Conservation (phyloP, 768 basidiomycete genomes). For the Kockovaella imperatae region DNA sequence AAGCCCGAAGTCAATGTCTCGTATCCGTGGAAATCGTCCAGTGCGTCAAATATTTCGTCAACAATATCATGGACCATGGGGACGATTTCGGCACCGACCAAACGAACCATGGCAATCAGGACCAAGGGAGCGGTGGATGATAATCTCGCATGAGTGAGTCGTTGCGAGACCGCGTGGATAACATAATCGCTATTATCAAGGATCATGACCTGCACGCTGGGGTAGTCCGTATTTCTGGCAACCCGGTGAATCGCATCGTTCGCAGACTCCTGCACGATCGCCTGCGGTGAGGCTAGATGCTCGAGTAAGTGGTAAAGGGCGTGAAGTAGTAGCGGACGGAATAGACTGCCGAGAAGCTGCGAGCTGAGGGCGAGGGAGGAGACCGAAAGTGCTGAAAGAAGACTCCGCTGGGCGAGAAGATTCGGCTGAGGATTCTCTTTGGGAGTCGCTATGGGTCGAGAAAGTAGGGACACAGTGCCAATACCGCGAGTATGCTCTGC, state of each 20-base stretch:
- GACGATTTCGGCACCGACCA: constrained; percentile 80
- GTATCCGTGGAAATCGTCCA: constrained; percentile 95
- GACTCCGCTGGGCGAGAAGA: constrained; percentile 50
- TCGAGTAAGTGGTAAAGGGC: constrained; percentile 78
- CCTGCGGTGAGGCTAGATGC: constrained; percentile 64
- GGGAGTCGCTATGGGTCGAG: constrained; percentile 33
- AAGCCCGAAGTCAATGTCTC: constrained; percentile 75
- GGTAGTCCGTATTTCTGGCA: constrained; percentile 69
- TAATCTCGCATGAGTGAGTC: constrained; percentile 65
- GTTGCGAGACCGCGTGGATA: constrained; percentile 78
- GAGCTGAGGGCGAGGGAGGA: constrained; percentile 66
- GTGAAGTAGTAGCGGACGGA: constrained; percentile 65
- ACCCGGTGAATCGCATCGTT: constrained; percentile 64
- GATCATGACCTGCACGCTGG: constrained; percentile 78
- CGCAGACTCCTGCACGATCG: constrained; percentile 67
- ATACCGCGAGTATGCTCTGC: constrained; percentile 65
- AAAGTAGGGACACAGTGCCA: constrained; percentile 51
- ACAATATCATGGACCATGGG: constrained; percentile 84
- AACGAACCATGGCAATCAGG: constrained; percentile 69
- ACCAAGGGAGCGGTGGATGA: constrained; percentile 86
- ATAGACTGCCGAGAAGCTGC: constrained; percentile 64
- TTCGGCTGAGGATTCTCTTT: constrained; percentile 32
- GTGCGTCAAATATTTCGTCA: constrained; percentile 91
- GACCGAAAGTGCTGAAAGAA: constrained; percentile 65
- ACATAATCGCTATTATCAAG: constrained; percentile 96